Evolutionary conservation across 2,329 filamentous ascomycete genomes (phyloP), one percentile per base, ranked within the genome.

Genomic region (Colletotrichum tamarilloi): DNA sequence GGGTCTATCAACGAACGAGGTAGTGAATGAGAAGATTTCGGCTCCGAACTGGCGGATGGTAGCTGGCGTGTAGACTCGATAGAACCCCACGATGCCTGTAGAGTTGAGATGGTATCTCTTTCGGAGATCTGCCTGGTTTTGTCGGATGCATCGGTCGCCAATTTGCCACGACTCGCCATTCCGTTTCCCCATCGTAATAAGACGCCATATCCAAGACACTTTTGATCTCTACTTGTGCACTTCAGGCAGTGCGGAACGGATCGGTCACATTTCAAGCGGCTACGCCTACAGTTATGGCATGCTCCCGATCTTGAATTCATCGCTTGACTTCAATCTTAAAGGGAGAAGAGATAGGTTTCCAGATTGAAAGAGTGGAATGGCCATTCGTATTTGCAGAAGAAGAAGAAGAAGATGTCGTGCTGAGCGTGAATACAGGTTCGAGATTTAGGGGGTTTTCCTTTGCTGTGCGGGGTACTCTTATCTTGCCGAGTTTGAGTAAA

Each of bases 251-350:
- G 46, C 26, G 62, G 62, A 64, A 64, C 19, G 19, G 62, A 64
- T 64, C 49, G 62, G 3, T 64, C 62, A 64, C 62, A 64, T 53
- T 64, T 64, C 62, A 64, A 64, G 62, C 62, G 62, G 32, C 46
- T 55, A 26, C 62, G 62, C 30, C 62, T 64, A 55, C 62, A 64
- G 62, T 55, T 64, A 24, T 64, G 62, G 6, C 62, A 64, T 35
- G 62, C 62, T 55, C 16, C 2, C 62, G 32, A 2, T 28, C 30
- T 53, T 64, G 28, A 0, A 64, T 28, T 64, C 62, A 64, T 64
- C 46, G 3, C 46, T 24, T 32, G 24, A 11, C 62, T 55, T 26
- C 12, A 0, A 53, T 53, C 38, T 28, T 28, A 11, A 64, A 55
- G 22, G 49, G 49, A 53, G 49, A 53, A 53, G 49, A n/a, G 49